Base-by-base conservation (phyloP, 352 stramenopile species). In the Phytophthora sansomeana region DNA sequence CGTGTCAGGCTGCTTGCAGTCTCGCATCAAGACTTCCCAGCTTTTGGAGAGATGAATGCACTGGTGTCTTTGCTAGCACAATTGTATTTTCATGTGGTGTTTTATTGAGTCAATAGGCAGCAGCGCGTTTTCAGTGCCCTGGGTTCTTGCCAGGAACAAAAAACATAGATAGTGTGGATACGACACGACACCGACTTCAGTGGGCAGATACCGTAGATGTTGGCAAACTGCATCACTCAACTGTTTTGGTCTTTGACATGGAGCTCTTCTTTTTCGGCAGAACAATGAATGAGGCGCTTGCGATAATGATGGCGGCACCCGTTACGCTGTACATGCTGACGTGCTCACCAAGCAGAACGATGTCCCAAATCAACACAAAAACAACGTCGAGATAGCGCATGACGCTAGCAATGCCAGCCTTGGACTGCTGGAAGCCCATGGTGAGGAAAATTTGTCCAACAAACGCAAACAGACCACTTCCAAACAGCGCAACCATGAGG, bases 361-460 rank as follows among this genome's bases (percentile, higher is more conserved):
- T 58, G 57, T 93, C 83, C 78, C 78, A 91, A 58, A 92, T 62
- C 58, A 93, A 81, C 8, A 91, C 81, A 49, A 77, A 92, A 21
- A 91, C 83, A 10, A 93, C 83, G 52, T 91, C 85, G 16, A 91
- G 57, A 63, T 91, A 91, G 33, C 85, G 83, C 83, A 92, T 90
- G 48, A 92, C 79, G 19, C 81, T 91, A 1, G 85, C 85, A 21
- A 91, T 85, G 17, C 83, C 83, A 1, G 81, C 80, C 44, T 91
- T 92, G 26, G 89, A 84, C n/a, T 87, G 68, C 60, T 93, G 85
- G 50, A 93, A 92, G 7, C 85, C 85, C 44, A 83, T 84, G 4
- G 85, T 93, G 24, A 93, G 63, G 46, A 87, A 81, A 16, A 90
- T 53, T 50, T 92, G 83, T 3, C 81, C 81, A 3, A 87, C 35